phyloP scores from a whole-genome alignment of 2,329 filamentous ascomycete genomes.

The Pseudocercospora crystallina region DNA sequence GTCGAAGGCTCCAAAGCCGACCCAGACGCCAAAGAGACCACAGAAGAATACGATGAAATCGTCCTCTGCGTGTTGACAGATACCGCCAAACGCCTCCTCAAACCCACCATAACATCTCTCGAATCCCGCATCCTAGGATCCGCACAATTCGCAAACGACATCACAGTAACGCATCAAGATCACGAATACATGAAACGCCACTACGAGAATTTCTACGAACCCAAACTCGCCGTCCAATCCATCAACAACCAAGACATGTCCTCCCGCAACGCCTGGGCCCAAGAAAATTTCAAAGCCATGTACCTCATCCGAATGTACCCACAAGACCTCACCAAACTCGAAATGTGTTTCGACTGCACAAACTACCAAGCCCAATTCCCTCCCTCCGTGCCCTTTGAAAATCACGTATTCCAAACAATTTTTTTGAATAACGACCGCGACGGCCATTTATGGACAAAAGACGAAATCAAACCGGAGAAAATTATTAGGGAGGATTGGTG shows the following conservation, averaged over 20 bases:
- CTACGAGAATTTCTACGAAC: slow-evolving; percentile 63
- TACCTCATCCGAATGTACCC: slow-evolving; percentile 64
- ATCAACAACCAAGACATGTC: slow-evolving; percentile 46
- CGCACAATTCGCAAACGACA: slow-evolving; percentile 68
- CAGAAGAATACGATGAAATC: slow-evolving; percentile 63
- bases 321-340: slow-evolving; percentile 55
- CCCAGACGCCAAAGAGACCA: slow-evolving; percentile 41
- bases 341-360: slow-evolving; percentile 70
- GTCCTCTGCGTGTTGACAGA: slow-evolving; percentile 63
- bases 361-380: slow-evolving; percentile 75
- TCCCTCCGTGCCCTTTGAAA: slow-evolving; percentile 51
- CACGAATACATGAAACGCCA: slow-evolving; percentile 64
- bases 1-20: slow-evolving; percentile 40
- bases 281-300: slow-evolving; percentile 61
- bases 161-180: slow-evolving; percentile 69
- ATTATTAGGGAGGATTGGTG: slow-evolving; percentile 66
- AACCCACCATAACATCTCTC: slow-evolving; percentile 56
- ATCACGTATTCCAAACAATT: slow-evolving; percentile 70
- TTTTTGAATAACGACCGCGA: slow-evolving; percentile 61
- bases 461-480: slow-evolving; percentile 59
- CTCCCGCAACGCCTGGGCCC: slow-evolving; percentile 45
- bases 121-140: slow-evolving; percentile 70
- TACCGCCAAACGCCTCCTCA: slow-evolving; percentile 59
- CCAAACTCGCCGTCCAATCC: slow-evolving; percentile 45
- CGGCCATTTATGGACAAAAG: slow-evolving; percentile 58